phyloP scores from a whole-genome alignment of 805 yeast genomes.

The Komagataella ulmi region DNA sequence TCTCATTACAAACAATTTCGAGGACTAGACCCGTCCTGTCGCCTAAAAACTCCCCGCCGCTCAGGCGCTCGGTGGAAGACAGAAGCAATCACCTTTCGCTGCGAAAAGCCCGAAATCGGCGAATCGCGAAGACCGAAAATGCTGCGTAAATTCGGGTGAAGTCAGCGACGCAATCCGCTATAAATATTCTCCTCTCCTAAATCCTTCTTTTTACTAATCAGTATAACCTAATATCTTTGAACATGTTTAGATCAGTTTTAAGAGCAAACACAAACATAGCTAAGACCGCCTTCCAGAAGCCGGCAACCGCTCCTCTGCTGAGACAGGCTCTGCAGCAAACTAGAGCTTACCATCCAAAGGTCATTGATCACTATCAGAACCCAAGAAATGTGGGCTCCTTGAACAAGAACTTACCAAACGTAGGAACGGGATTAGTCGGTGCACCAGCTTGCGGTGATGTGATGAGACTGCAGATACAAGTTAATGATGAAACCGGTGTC shows the following conservation, averaged over 20 bases:
- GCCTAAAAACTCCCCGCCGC: neutral
- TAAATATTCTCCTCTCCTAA: neutral
- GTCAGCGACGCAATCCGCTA: neutral
- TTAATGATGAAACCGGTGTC: conserved; percentile 78
- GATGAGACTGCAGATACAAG: conserved; percentile 93
- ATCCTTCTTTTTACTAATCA: neutral
- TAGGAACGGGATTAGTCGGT: conserved; percentile 96
- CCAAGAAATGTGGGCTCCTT: conserved; percentile 95
- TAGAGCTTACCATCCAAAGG: conserved; percentile 75
- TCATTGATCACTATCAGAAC: conserved; percentile 89
- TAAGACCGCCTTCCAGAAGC: neutral
- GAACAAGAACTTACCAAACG: conserved; percentile 61
- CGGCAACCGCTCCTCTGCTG: neutral
- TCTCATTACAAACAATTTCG: neutral
- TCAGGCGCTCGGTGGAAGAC: neutral
- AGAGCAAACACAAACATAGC: neutral
- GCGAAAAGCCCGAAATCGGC: neutral
- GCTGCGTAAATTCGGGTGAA: neutral
- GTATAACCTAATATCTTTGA: neutral
- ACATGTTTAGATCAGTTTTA: neutral
- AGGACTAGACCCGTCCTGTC: neutral
- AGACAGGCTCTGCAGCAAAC: conserved; percentile 9
- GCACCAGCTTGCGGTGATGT: conserved; percentile 99
- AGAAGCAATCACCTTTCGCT: neutral
- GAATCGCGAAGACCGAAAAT: neutral